These are phyloP conservation scores for Calonectria multiphialidica DNA, from an alignment of 2,329 filamentous ascomycete species.

Conservation along the genomic window DNA sequence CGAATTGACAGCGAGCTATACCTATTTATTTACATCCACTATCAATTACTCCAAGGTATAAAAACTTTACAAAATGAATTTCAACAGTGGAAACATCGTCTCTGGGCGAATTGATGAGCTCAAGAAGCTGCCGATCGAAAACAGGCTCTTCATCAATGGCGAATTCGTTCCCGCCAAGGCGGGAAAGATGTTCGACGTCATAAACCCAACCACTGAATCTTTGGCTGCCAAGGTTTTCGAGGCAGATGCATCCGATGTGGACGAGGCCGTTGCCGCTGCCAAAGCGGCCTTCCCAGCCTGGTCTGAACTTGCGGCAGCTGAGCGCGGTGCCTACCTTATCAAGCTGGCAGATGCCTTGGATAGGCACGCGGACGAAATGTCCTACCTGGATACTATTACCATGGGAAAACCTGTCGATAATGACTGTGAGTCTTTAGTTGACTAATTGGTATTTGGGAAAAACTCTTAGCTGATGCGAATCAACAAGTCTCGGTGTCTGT, in stretches of 20 bases:
- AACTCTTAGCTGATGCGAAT: neutral
- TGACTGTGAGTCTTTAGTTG: neutral
- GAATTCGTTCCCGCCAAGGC: neutral
- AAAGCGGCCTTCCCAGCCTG: neutral
- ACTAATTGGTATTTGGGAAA: neutral
- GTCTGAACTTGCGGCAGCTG: neutral
- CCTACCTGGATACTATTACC: neutral
- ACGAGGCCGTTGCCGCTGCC: neutral
- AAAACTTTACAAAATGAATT: neutral
- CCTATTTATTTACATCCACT: neutral
- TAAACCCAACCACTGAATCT: neutral
- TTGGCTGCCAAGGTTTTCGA: neutral
- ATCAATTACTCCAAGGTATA: neutral
- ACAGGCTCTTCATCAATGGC: neutral
- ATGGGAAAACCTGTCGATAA: neutral
- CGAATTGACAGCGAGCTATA: neutral
- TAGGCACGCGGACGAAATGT: neutral
- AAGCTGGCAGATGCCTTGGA: neutral
- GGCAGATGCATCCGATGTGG: neutral
- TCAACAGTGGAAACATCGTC: neutral
- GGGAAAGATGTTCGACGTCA: neutral
- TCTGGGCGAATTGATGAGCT: neutral
- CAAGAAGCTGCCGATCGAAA: neutral
- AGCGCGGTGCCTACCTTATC: neutral
- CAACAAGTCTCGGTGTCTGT: neutral